Conservation (phyloP, 2,329 filamentous ascomycete genomes). For the Pseudogymnoascus sp. region DNA sequence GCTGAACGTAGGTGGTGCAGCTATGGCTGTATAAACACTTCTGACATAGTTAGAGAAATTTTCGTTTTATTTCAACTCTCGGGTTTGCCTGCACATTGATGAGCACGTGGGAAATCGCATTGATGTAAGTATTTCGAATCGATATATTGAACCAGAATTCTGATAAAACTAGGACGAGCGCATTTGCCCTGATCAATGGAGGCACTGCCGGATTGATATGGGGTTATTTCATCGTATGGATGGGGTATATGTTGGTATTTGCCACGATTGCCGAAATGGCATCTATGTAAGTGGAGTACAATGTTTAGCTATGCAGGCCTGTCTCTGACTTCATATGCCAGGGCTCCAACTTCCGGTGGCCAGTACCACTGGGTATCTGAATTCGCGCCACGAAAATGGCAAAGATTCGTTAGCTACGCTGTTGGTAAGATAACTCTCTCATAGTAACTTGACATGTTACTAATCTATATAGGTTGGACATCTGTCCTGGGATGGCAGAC, state of each 20-base stretch:
- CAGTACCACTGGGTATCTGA: conserved; percentile 53
- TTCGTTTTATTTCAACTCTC: conserved; percentile 33
- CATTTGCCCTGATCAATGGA: conserved; percentile 20
- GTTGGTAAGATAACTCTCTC: conserved; percentile 28
- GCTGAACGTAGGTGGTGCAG: conserved; percentile 19
- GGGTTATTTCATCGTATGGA: conserved; percentile 30
- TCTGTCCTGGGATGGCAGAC: conserved; percentile 39
- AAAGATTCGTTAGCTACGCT: conserved; percentile 47
- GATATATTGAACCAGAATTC: background rate
- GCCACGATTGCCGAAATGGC: conserved; percentile 24
- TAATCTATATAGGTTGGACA: conserved; percentile 34
- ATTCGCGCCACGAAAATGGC: conserved; percentile 39
- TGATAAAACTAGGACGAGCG: conserved; percentile 29
- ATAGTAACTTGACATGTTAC: background rate
- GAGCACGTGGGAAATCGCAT: conserved; percentile 37
- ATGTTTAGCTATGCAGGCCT: background rate
- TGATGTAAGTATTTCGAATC: conserved; percentile 25
- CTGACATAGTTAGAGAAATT: conserved; percentile 28
- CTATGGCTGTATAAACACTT: background rate
- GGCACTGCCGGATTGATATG: conserved; percentile 31
- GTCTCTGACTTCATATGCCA: conserved; percentile 15
- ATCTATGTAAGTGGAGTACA: conserved; percentile 19
- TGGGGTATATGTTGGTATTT: conserved; percentile 25
- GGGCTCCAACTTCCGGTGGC: conserved; percentile 47
- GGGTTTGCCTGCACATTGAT: conserved; percentile 37